Percentiles rank a stretch among this genome's conserved stretches.
These are phyloP conservation scores for Pseudoscleropodium purum DNA, from an alignment of 225 moss, liverwort and hornwort species.

Conservation along the genomic window DNA sequence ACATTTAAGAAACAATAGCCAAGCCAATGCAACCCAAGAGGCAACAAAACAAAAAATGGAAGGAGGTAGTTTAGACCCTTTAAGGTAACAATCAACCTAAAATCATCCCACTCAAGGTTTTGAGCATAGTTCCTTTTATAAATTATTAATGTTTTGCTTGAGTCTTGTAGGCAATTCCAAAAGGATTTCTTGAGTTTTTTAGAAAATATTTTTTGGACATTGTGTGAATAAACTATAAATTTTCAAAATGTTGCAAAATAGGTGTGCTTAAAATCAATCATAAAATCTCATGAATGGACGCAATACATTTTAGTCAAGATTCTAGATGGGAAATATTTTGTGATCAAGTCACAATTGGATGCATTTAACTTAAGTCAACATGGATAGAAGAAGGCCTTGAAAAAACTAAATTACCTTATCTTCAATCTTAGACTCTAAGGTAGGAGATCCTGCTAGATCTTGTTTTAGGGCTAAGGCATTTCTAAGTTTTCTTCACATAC, in stretches of 20 bases:
- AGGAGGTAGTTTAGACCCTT: neutral
- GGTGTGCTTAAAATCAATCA: fast-evolving
- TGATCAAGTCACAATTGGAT: neutral
- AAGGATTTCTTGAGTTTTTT: fast-evolving
- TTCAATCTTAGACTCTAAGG: neutral
- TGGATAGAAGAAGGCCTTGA: neutral
- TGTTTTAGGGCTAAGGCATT: neutral
- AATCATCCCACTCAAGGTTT: neutral
- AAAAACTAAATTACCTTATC: fast-evolving
- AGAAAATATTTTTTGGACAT: too few relatives aligned
- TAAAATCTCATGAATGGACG: fast-evolving
- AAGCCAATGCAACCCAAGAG: neutral
- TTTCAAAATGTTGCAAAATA: neutral
- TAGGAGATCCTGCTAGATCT: neutral
- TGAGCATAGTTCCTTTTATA: neutral
- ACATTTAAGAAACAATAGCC: neutral
- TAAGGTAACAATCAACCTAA: too few relatives aligned
- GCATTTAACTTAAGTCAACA: neutral
- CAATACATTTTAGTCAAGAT: too few relatives aligned
- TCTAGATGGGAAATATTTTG: neutral
- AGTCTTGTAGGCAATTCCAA: neutral
- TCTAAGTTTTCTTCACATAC: neutral
- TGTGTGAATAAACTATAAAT: neutral
- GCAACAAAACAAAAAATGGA: neutral
- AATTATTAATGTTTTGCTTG: neutral